Percentiles rank a stretch among this genome's conserved stretches.
Conservation (phyloP, 2,329 filamentous ascomycete species). For the Didymella lethalis region DNA sequence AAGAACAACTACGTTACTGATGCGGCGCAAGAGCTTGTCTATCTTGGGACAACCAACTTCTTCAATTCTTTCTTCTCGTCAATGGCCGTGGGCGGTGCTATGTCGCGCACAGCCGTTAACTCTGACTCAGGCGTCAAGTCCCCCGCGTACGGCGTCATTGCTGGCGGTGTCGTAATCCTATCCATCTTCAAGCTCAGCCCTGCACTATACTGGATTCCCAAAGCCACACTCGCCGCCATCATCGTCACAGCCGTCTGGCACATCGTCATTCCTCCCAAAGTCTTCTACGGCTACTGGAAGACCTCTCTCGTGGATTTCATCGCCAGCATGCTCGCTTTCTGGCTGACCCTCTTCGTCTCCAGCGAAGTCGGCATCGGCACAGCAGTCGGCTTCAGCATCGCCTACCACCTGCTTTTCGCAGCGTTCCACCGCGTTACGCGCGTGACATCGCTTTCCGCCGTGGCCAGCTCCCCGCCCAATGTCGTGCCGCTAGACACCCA, state of each 20-base stretch:
- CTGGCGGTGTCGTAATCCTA: conserved; percentile 67
- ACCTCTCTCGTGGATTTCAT: conserved; percentile 71
- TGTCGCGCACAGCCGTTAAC: conserved; percentile 73
- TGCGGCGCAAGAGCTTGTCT: conserved; percentile 70
- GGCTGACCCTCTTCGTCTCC: conserved; percentile 68
- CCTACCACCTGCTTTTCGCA: conserved; percentile 65
- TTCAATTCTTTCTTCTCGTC: conserved; percentile 71
- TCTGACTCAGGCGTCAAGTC: conserved; percentile 69
- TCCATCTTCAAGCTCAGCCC: conserved; percentile 68
- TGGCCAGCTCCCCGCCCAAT: conserved; percentile 12
- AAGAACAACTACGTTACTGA: conserved; percentile 70
- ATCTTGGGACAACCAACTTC: conserved; percentile 68
- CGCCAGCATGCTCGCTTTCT: conserved; percentile 69
- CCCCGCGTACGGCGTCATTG: conserved; percentile 67
- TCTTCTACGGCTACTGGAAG: conserved; percentile 71
- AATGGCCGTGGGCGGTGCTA: conserved; percentile 71
- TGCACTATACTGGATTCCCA: conserved; percentile 72
- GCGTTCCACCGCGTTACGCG: conserved; percentile 59
- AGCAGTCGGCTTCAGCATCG: conserved; percentile 60
- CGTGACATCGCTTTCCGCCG: conserved; percentile 28
- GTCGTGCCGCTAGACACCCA: conserved; percentile 59
- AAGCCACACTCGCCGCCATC: conserved; percentile 69
- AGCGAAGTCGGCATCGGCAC: conserved; percentile 67
- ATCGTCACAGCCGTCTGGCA: conserved; percentile 72
- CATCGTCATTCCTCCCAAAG: conserved; percentile 64